phyloP scores from a whole-genome alignment of 1,139 yeast genomes.

The Lodderomyces elongisporus region DNA sequence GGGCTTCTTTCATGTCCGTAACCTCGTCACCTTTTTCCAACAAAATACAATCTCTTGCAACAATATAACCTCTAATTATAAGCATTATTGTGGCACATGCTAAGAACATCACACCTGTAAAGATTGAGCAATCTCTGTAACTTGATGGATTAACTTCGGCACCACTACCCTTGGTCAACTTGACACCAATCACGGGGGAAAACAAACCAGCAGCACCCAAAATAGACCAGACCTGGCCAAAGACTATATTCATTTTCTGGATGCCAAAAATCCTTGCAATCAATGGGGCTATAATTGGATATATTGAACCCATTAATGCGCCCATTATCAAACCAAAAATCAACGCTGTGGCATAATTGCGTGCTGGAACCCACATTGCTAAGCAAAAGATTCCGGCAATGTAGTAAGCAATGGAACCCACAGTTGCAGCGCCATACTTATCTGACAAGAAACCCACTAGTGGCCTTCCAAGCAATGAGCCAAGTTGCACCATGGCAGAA shows the following conservation, averaged over 20 bases:
- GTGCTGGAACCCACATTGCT: slow-evolving; percentile 35
- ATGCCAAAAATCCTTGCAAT: slow-evolving; percentile 43
- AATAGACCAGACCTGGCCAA: slow-evolving; percentile 45
- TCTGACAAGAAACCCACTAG: slow-evolving; percentile 36
- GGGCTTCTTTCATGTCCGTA: slow-evolving; percentile 17
- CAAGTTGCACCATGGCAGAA: slow-evolving; percentile 42
- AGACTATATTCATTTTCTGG: slow-evolving; percentile 42
- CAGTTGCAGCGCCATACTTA: slow-evolving; percentile 33
- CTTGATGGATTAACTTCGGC: slow-evolving; percentile 38
- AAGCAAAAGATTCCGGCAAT: slow-evolving; percentile 23
- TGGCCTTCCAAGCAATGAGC: slow-evolving; percentile 40
- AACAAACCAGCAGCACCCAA: slow-evolving; percentile 43
- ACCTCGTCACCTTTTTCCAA: slow-evolving; percentile 15
- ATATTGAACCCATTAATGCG: slow-evolving; percentile 25
- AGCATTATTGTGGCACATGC: slow-evolving; percentile 35
- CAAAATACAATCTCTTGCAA: slow-evolving; percentile 38
- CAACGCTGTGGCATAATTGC: slow-evolving; percentile 27
- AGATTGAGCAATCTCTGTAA: slow-evolving; percentile 46
- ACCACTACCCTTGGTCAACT: slow-evolving; percentile 33
- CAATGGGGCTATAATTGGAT: slow-evolving; percentile 25
- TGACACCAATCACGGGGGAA: slow-evolving; percentile 51
- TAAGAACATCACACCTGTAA: slow-evolving; percentile 49
- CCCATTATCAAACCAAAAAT: slow-evolving; percentile 25
- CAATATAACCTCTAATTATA: slow-evolving; percentile 44
- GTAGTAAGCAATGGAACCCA: slow-evolving; percentile 22